phyloP scores from a whole-genome alignment of 495 filamentous ascomycete species.

The Penicillium fimorum region DNA sequence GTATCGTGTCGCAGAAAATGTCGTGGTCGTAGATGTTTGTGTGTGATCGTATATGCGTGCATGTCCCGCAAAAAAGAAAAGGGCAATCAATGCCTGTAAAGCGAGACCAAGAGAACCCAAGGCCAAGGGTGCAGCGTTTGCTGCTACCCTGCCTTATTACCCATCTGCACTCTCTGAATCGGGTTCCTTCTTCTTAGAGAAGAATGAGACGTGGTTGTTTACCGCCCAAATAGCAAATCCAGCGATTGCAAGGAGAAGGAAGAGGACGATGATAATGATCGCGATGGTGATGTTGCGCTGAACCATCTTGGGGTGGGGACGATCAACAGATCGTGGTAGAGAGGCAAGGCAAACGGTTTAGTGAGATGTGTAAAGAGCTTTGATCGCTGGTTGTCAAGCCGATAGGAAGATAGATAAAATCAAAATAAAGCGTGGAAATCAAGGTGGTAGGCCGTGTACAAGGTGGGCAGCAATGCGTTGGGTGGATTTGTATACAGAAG shows the following conservation, averaged over 20 bases:
- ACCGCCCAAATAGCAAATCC: constrained; percentile 66
- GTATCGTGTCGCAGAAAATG: constrained; percentile 16
- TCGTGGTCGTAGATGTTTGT: constrained; percentile 7
- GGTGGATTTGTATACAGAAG: constrained; percentile 9
- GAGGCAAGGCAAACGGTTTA: not conserved
- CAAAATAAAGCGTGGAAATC: not conserved
- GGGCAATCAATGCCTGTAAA: not conserved
- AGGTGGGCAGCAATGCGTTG: constrained; percentile 5
- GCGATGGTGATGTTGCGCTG: constrained; percentile 77
- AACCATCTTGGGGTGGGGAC: constrained; percentile 41
- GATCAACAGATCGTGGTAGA: constrained; percentile 5
- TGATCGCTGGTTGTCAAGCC: not conserved
- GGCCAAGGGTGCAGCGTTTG: not conserved
- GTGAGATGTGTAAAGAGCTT: not conserved
- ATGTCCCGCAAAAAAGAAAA: not conserved
- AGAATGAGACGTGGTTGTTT: constrained; percentile 45
- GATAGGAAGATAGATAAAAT: not conserved
- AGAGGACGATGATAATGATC: constrained; percentile 78
- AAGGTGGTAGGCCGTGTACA: constrained; percentile 1
- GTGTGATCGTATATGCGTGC: not conserved
- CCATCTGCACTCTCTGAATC: constrained; percentile 48
- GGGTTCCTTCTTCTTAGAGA: constrained; percentile 30
- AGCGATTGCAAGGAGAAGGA: constrained; percentile 67
- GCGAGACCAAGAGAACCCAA: not conserved
- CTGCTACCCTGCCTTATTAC: constrained; percentile 10